Evolutionary conservation across 2,329 filamentous ascomycete genomes (phyloP).

Genomic region (Monilinia vaccinii-corymbosi): DNA sequence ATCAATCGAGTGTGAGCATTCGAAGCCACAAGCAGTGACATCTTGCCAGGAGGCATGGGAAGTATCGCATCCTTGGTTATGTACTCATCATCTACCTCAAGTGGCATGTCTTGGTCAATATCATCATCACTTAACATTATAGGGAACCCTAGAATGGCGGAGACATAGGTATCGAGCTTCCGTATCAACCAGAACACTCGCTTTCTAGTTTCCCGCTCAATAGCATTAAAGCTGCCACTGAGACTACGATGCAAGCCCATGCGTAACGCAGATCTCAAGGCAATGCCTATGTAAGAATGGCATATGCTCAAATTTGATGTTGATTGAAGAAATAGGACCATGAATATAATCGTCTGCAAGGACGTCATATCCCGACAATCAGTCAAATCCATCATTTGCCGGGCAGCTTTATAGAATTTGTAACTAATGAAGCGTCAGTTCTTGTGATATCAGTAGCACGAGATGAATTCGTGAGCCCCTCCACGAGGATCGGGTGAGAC

Average conservation of each 20-base stretch:
- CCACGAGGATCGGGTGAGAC: not conserved
- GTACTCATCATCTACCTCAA: constrained; percentile 58
- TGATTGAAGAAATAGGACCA: constrained; percentile 72
- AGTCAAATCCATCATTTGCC: constrained; percentile 55
- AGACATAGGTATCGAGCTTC: constrained; percentile 64
- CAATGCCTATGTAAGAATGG: constrained; percentile 73
- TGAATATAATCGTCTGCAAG: constrained; percentile 67
- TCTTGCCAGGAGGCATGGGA: constrained; percentile 43
- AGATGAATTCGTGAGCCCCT: not conserved
- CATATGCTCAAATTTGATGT: constrained; percentile 72
- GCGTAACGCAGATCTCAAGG: constrained; percentile 63
- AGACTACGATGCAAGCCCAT: constrained; percentile 71
- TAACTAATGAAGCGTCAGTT: constrained; percentile 39
- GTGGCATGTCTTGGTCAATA: constrained; percentile 56
- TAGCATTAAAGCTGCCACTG: constrained; percentile 49
- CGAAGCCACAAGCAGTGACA: constrained; percentile 52
- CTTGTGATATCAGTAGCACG: not conserved
- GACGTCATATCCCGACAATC: constrained; percentile 67
- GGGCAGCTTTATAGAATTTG: constrained; percentile 64
- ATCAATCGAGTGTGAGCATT: constrained; percentile 58
- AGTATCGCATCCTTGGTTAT: constrained; percentile 51
- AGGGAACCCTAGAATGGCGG: constrained; percentile 57
- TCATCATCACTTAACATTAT: constrained; percentile 55
- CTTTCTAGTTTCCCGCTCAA: constrained; percentile 55
- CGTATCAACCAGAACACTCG: constrained; percentile 60